Evolutionary conservation across 495 filamentous ascomycete species (phyloP).

Genomic region (Annulohypoxylon moriforme): DNA sequence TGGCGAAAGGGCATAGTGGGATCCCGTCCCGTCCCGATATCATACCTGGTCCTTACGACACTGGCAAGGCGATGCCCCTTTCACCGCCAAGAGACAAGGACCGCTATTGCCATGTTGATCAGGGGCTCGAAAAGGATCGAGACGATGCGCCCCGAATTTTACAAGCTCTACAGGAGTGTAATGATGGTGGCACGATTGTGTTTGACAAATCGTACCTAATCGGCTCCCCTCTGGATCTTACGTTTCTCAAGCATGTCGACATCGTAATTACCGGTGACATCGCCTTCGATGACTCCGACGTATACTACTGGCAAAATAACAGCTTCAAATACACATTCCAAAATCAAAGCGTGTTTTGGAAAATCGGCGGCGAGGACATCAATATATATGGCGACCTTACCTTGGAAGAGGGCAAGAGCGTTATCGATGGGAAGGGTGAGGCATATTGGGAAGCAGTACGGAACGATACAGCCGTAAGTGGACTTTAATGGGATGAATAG

Average conservation of each 20-base stretch:
- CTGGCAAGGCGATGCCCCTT: constrained; percentile 19
- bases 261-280: constrained; percentile 51
- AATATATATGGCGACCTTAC: constrained; percentile 46
- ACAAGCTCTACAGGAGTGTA: constrained; percentile 68
- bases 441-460: constrained; percentile 75
- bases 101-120: constrained; percentile 35
- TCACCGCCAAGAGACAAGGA: constrained; percentile 29
- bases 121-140: constrained; percentile 11
- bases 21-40: constrained; percentile 38
- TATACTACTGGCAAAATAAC: constrained; percentile 47
- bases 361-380: constrained; percentile 49
- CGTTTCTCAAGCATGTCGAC: constrained; percentile 72
- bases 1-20: constrained; percentile 2
- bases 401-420: constrained; percentile 37
- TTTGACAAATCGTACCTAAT: constrained; percentile 69
- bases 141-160: constrained; percentile 72
- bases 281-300: constrained; percentile 42
- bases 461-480: constrained; percentile 50
- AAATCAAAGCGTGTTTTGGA: constrained; percentile 47
- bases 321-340: constrained; percentile 49
- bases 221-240: constrained; percentile 73
- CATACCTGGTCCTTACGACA: constrained; percentile 26
- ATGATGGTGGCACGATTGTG: constrained; percentile 73
- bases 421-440: constrained; percentile 61
- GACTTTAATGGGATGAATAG: not conserved